phyloP scores from a whole-genome alignment of 2,329 filamentous ascomycete species.

The Ophiostoma sp. region DNA sequence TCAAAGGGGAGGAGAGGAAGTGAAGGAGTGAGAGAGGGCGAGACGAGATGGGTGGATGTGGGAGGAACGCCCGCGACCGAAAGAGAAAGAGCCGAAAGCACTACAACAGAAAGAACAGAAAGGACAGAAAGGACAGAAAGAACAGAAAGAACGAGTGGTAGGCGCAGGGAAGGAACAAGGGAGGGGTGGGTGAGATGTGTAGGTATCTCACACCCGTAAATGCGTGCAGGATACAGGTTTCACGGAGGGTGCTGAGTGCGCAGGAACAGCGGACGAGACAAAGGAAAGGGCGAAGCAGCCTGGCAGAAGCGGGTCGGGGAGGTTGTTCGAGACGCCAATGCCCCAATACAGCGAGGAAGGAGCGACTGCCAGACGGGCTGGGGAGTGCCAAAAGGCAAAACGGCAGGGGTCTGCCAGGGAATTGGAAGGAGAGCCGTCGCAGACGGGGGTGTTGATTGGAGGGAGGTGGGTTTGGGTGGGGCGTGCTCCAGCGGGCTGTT shows the following conservation, averaged over 20 bases:
- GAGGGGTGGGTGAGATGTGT: conserved; percentile 6
- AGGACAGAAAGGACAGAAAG: background rate
- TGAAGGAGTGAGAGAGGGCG: background rate
- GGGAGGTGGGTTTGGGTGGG: conserved; percentile 21
- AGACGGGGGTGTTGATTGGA: conserved; percentile 24
- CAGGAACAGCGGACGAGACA: background rate
- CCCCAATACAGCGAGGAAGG: background rate
- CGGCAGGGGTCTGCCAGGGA: conserved; percentile 26
- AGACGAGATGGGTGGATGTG: background rate
- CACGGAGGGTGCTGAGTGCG: background rate
- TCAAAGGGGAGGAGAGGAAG: background rate
- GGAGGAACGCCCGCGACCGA: background rate
- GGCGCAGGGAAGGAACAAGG: conserved; percentile 1
- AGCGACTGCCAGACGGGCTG: no score
- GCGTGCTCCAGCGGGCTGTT: background rate
- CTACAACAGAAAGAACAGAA: conserved; percentile 1
- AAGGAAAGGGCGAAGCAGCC: conserved; percentile 11
- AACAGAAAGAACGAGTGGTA: background rate
- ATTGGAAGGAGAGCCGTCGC: conserved; percentile 16
- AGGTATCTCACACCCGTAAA: background rate
- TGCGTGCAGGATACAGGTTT: background rate
- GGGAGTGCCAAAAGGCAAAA: conserved; percentile 9
- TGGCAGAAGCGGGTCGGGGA: conserved; percentile 12
- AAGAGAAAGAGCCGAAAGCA: conserved; percentile 8
- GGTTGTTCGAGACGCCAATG: conserved; percentile 11